Evolutionary conservation across 495 filamentous ascomycete species (phyloP).

Genomic region (Glonium stellatum): DNA sequence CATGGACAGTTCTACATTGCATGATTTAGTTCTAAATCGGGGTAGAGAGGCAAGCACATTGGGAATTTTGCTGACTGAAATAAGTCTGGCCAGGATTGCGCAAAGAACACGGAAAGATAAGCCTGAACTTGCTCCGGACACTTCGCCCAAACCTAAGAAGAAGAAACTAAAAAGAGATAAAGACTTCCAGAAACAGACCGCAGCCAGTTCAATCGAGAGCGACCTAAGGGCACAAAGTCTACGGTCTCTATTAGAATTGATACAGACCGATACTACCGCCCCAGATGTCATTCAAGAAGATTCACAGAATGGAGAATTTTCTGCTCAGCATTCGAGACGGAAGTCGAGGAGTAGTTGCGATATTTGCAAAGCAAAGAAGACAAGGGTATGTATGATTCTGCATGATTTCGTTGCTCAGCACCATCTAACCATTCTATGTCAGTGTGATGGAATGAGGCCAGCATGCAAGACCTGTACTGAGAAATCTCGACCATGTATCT

Average conservation of each 20-base stretch:
- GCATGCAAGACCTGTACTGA: slow-evolving; percentile 19
- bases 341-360: slow-evolving; percentile 19
- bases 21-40: too few species aligned
- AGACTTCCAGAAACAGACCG: slow-evolving; percentile 7
- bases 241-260: slow-evolving; percentile 25
- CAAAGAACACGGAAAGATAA: slow-evolving; percentile 17
- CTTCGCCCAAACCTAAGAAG: slow-evolving; percentile 16
- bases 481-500: slow-evolving; percentile 24
- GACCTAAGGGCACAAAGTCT: slow-evolving; percentile 27
- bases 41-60: too few species aligned
- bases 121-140: neutral
- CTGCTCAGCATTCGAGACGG: slow-evolving; percentile 4
- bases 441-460: slow-evolving; percentile 26
- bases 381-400: slow-evolving; percentile 17
- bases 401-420: neutral
- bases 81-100: slow-evolving; percentile 16
- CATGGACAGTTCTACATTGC: neutral
- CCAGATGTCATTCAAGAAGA: slow-evolving; percentile 9
- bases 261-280: slow-evolving; percentile 14
- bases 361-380: slow-evolving; percentile 25
- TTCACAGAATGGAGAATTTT: neutral
- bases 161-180: slow-evolving; percentile 18
- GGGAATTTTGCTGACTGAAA: neutral
- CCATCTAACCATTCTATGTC: neutral
- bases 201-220: slow-evolving; percentile 23